A percentile compares a stretch with the other conserved stretches of the same genome.
Conservation (phyloP, 345 rosid genomes). For the Camelina laxa region DNA sequence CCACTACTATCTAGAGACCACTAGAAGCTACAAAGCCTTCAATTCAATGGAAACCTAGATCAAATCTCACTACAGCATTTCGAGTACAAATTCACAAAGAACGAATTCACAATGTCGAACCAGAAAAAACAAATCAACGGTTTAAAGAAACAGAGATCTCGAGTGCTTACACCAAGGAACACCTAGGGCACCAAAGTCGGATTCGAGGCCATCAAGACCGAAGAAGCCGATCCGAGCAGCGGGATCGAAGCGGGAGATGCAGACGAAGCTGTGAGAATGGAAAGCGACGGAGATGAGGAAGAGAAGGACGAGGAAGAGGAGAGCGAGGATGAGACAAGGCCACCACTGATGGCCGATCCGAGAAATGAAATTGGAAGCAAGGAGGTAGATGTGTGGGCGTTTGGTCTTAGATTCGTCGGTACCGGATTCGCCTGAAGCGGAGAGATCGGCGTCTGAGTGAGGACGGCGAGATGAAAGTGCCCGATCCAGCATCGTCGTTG, state of each 20-base stretch:
- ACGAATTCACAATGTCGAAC: constrained; percentile 14
- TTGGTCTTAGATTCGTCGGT: constrained; percentile 72
- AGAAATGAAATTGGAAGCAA: constrained; percentile 53
- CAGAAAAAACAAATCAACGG: neutral
- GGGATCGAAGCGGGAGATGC: constrained; percentile 72
- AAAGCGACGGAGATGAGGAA: constrained; percentile 50
- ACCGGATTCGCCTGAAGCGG: constrained; percentile 37
- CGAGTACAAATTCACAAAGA: constrained; percentile 9
- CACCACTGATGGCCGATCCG: constrained; percentile 56
- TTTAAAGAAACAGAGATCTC: neutral
- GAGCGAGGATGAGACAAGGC: constrained; percentile 54
- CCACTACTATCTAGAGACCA: constrained; percentile 17
- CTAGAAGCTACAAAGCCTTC: neutral
- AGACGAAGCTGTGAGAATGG: constrained; percentile 65
- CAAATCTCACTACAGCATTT: constrained; percentile 32
- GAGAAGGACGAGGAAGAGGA: constrained; percentile 46
- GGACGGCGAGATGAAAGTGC: constrained; percentile 65
- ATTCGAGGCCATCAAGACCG: constrained; percentile 77
- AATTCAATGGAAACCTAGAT: constrained; percentile 15
- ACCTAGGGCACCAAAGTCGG: constrained; percentile 91
- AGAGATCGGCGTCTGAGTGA: constrained; percentile 50
- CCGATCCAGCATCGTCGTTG: constrained; percentile 59
- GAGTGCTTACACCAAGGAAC: constrained; percentile 98
- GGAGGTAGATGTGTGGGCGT: constrained; percentile 57
- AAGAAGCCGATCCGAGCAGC: constrained; percentile 71